phyloP scores from a whole-genome alignment of 441 rosid genomes.

The Theobroma grandiflorum region DNA sequence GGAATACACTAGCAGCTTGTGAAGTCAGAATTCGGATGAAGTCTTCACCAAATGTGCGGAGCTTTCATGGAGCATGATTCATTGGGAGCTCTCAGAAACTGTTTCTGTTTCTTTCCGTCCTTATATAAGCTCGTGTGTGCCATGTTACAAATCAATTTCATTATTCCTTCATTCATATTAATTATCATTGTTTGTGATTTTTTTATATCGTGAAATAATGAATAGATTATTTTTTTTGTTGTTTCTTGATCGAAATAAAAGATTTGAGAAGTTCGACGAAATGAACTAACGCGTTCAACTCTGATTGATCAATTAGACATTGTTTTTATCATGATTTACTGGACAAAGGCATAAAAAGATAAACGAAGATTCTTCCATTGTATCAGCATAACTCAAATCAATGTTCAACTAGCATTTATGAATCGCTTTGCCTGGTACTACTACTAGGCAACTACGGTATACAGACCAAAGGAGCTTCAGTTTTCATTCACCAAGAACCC shows the following conservation, averaged over 20 bases:
- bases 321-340: not conserved
- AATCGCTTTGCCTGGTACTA: not conserved
- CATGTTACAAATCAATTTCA: not conserved
- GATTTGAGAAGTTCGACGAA: no score
- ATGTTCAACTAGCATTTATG: not conserved
- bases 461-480: not conserved
- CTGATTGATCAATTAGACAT: not conserved
- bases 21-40: not conserved
- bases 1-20: not conserved
- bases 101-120: not conserved
- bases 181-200: not conserved
- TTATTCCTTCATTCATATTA: not conserved
- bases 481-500: slow-evolving; percentile 36
- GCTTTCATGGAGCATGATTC: not conserved
- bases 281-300: not conserved
- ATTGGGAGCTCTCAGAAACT: not conserved
- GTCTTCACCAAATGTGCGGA: not conserved
- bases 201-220: not conserved
- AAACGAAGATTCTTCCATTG: not conserved
- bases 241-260: not conserved
- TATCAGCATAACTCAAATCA: not conserved
- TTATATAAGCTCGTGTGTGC: not conserved
- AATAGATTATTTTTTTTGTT: not conserved
- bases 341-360: not conserved
- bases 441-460: not conserved